Evolutionary conservation across 805 yeast genomes (phyloP).

Genomic region (Candida nemodendra): DNA sequence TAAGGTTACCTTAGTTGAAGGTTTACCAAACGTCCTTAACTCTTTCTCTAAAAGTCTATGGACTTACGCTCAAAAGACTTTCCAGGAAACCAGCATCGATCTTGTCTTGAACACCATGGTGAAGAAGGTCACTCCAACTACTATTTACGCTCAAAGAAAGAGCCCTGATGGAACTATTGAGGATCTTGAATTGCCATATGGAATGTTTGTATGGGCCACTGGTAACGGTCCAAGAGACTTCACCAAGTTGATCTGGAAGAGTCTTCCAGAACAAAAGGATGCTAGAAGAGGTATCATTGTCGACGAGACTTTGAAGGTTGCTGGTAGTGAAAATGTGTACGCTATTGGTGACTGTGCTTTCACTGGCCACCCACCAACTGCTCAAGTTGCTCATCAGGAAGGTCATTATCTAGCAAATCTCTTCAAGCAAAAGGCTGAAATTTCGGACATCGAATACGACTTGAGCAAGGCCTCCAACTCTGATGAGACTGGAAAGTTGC

Average conservation of each 20-base stretch:
- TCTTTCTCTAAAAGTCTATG: slow-evolving; percentile 51
- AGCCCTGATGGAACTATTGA: slow-evolving; percentile 41
- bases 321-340: slow-evolving; percentile 47
- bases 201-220: slow-evolving; percentile 57
- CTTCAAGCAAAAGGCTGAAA: slow-evolving; percentile 43
- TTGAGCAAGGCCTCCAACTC: slow-evolving; percentile 39
- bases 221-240: slow-evolving; percentile 55
- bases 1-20: slow-evolving; percentile 50
- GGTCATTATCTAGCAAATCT: slow-evolving; percentile 47
- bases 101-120: slow-evolving; percentile 49
- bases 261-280: slow-evolving; percentile 50
- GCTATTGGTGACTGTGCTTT: slow-evolving; percentile 59
- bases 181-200: slow-evolving; percentile 46
- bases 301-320: slow-evolving; percentile 46
- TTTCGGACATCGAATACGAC: slow-evolving; percentile 41
- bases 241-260: slow-evolving; percentile 40
- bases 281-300: slow-evolving; percentile 55
- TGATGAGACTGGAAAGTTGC: slow-evolving; percentile 40
- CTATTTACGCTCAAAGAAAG: slow-evolving; percentile 43
- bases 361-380: slow-evolving; percentile 56
- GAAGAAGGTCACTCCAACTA: slow-evolving; percentile 45
- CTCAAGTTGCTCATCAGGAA: slow-evolving; percentile 58
- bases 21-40: slow-evolving; percentile 52
- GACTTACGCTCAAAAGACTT: slow-evolving; percentile 51
- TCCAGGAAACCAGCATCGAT: slow-evolving; percentile 48